phyloP scores from a whole-genome alignment of 2,329 filamentous ascomycete genomes.

The Lecanicillium sp. region DNA sequence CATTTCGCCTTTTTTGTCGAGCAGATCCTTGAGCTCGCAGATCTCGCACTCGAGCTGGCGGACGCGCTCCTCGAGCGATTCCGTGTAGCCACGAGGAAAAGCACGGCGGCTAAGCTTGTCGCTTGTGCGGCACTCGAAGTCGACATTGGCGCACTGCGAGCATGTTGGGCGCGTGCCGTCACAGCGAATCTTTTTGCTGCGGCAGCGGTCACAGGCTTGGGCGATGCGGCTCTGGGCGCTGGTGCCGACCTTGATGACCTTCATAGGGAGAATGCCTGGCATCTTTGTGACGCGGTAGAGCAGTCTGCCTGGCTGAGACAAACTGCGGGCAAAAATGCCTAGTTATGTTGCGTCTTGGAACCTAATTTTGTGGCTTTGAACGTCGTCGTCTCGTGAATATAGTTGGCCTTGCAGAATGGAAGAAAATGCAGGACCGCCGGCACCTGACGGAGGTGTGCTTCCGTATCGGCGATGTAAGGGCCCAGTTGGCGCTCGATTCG shows the following conservation, averaged over 20 bases:
- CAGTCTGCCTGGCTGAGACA: too few species aligned
- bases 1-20: constrained; percentile 98
- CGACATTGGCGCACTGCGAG: constrained; percentile 91
- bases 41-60: constrained; percentile 76
- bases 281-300: constrained; percentile 43
- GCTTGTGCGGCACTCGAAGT: constrained; percentile 97
- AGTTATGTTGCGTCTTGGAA: too few species aligned
- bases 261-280: constrained; percentile 98
- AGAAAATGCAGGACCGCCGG: too few species aligned
- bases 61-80: constrained; percentile 91
- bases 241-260: constrained; percentile 95
- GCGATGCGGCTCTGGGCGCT: constrained; percentile 89
- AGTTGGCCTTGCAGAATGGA: too few species aligned
- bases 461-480: too few species aligned
- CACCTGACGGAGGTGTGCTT: too few species aligned
- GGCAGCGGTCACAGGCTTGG: constrained; percentile 87
- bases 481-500: too few species aligned
- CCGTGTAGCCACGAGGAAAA: constrained; percentile 92
- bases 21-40: constrained; percentile 77
- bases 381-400: too few species aligned
- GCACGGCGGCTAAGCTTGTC: constrained; percentile 93
- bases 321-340: too few species aligned
- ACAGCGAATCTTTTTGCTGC: constrained; percentile 96
- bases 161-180: constrained; percentile 92
- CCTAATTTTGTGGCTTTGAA: too few species aligned